These are phyloP conservation scores for Gyrodon lividus DNA, from an alignment of 768 basidiomycete genomes.

Conservation along the genomic window DNA sequence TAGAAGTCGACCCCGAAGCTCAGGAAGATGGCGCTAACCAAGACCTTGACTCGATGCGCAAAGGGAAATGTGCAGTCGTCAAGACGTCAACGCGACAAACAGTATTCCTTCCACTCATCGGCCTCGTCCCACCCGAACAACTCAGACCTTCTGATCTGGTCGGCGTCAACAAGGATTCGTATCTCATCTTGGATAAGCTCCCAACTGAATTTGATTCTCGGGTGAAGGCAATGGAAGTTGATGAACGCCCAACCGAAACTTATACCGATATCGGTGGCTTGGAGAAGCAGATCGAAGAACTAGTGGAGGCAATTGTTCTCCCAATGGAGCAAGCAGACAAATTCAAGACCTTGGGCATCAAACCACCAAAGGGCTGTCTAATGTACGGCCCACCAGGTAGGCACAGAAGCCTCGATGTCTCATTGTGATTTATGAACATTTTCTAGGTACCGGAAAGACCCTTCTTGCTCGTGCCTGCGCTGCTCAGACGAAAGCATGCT, in stretches of 20 bases:
- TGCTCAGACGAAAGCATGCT: conserved; percentile 96
- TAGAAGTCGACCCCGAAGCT: conserved; percentile 90
- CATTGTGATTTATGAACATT: conserved; percentile 1
- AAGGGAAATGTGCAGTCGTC: conserved; percentile 97
- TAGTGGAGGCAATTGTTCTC: conserved; percentile 96
- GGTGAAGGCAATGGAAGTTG: conserved; percentile 99
- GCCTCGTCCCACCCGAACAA: conserved; percentile 90
- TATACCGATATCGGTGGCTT: conserved; percentile 98
- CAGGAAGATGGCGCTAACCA: conserved; percentile 96
- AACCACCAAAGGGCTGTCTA: conserved; percentile 94
- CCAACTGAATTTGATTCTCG: conserved; percentile 97
- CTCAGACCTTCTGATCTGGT: conserved; percentile 92
- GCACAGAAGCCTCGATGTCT: conserved; percentile 3
- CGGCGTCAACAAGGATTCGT: conserved; percentile 99
- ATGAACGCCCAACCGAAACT: conserved; percentile 94
- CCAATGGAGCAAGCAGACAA: conserved; percentile 99
- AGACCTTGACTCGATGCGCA: conserved; percentile 93
- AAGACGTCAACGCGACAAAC: conserved; percentile 99
- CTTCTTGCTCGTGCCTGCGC: conserved; percentile 97
- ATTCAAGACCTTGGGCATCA: conserved; percentile 98
- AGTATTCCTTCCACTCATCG: conserved; percentile 96
- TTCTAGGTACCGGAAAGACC: conserved; percentile 90
- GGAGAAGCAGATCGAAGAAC: conserved; percentile 99
- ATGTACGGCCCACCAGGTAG: conserved; percentile 99
- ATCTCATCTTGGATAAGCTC: conserved; percentile 91